These are phyloP conservation scores for Lactarius indigo DNA, from an alignment of 768 basidiomycete species.

Conservation along the genomic window DNA sequence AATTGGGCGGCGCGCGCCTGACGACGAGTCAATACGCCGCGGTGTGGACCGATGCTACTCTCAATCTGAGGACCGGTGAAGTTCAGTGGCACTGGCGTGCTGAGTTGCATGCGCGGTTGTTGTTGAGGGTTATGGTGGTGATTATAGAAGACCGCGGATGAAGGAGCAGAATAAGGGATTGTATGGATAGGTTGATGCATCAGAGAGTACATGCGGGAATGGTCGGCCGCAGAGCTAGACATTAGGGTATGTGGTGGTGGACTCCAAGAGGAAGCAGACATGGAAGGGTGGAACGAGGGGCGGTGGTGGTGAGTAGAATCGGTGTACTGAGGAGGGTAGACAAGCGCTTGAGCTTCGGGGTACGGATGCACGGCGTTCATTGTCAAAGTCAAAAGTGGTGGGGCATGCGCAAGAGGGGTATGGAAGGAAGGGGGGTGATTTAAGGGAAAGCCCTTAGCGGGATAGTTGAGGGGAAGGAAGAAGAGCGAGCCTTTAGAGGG, in stretches of 20 bases:
- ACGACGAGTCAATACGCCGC: slow-evolving; percentile 24
- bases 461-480: slow-evolving; percentile 2
- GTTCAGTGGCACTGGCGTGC: slow-evolving; percentile 19
- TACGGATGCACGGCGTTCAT: slow-evolving; percentile 26
- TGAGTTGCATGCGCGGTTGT: slow-evolving; percentile 19
- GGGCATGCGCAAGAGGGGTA: slow-evolving; percentile 24
- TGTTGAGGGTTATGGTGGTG: slow-evolving; percentile 18
- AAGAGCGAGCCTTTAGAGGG: slow-evolving; percentile 16
- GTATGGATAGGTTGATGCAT: slow-evolving; percentile 28
- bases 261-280: slow-evolving; percentile 28
- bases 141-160: slow-evolving; percentile 23
- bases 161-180: slow-evolving; percentile 26
- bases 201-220: slow-evolving; percentile 27
- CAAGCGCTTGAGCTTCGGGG: slow-evolving; percentile 22
- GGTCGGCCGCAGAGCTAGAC: slow-evolving; percentile 22
- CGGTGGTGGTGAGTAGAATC: slow-evolving; percentile 26
- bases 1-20: slow-evolving; percentile 22
- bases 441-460: slow-evolving; percentile 17
- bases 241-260: slow-evolving; percentile 25
- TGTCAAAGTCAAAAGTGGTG: slow-evolving; percentile 17
- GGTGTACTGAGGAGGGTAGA: slow-evolving; percentile 23
- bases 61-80: slow-evolving; percentile 23
- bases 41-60: slow-evolving; percentile 25
- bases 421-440: slow-evolving; percentile 17
- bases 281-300: slow-evolving; percentile 18